Conservation (phyloP, 345 rosid species). For the Melaleuca alternifolia region DNA sequence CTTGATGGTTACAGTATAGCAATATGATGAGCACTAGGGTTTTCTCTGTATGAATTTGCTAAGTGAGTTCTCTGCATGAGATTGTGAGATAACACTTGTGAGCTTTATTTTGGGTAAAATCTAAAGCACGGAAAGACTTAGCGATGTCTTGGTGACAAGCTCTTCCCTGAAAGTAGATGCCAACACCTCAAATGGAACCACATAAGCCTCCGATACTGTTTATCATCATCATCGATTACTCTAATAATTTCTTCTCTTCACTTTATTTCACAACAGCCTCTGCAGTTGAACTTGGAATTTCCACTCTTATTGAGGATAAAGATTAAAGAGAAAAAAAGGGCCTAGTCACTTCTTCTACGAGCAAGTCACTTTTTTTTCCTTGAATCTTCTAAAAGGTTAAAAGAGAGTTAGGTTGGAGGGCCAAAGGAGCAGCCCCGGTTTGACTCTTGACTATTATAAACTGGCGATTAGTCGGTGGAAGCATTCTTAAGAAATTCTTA, state of each 20-base stretch:
- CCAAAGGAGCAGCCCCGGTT: neutral
- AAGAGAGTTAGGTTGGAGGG: neutral
- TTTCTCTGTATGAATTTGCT: neutral
- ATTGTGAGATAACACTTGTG: neutral
- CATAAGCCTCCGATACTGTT: neutral
- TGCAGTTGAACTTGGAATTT: neutral
- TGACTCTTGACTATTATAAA: neutral
- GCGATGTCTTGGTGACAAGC: neutral
- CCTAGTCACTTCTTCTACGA: neutral
- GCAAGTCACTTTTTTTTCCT: neutral
- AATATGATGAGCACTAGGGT: neutral
- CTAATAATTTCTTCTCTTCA: neutral
- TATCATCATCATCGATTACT: neutral
- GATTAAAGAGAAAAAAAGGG: neutral
- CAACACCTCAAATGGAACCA: neutral
- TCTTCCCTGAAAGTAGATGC: neutral
- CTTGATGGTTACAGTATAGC: neutral
- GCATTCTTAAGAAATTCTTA: neutral
- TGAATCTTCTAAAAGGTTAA: neutral
- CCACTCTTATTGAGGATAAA: neutral
- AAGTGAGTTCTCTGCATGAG: neutral
- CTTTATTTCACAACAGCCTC: neutral
- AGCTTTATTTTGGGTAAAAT: neutral
- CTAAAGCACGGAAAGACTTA: neutral
- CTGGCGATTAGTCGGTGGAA: neutral